Base-by-base conservation (phyloP, 768 basidiomycete genomes). In the Boletus barrowsii region DNA sequence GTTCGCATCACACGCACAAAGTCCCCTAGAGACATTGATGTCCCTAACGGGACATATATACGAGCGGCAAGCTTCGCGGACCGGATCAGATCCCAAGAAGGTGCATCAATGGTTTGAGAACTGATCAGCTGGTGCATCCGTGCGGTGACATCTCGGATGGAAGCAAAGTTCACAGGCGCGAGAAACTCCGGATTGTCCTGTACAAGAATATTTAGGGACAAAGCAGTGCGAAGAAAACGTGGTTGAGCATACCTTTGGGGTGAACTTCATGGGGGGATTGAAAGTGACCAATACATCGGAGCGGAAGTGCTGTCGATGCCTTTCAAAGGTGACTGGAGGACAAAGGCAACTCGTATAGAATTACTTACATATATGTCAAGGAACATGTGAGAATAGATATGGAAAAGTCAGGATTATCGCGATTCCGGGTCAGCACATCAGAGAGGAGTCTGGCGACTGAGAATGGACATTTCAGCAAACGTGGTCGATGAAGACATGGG, bases 21-120 rank as follows among this genome's bases (percentile, higher is more conserved):
- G 67, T 95, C 88, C 11, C 93, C 92, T 15, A 95, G 76, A 51
- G 79, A 82, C 88, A 95, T 91, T 13, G 72, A 76, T 14, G 93
- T 94, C 40, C 93, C 93, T n/a, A 94, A 73, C 3, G 93, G 93
- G 6, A 84, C 90, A 62, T 95, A 95, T 43, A 95, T 84, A 26
- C 88, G 74, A 17, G 88, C 78, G 4, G 90, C 88, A 42, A 88
- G 77, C 67, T 91, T 90, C 22, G 87, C 85, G 20, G 79, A 81
- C 42, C 90, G 82, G 39, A 92, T 76, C 33, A 87, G 73, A 58
- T 84, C 79, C 90, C 93, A 95, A 6, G 87, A 87, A 24, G 93
- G 93, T 4, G 92, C 87, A 58, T 92, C 88, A 47, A 92, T 77
- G 2, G 89, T 91, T 6, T 89, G 90, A 26, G 81, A 80, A 55